Conservation (phyloP, 2,329 filamentous ascomycete genomes). For the Calonectria ilicicola region DNA sequence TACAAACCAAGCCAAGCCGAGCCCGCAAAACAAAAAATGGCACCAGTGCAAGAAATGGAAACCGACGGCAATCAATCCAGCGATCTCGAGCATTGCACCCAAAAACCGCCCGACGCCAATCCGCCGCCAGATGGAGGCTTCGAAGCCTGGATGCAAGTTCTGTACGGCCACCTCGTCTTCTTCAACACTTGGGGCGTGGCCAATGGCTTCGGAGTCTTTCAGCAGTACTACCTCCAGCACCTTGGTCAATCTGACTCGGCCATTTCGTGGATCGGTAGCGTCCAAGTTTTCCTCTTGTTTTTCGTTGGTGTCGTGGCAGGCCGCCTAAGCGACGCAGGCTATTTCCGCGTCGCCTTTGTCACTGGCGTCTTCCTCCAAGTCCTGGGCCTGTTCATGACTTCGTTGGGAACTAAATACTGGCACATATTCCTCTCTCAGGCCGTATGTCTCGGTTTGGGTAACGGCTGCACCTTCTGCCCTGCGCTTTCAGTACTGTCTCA, state of each 20-base stretch:
- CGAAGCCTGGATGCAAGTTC: constrained; percentile 47
- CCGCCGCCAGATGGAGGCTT: constrained; percentile 33
- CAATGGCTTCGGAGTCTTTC: constrained; percentile 59
- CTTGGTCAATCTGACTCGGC: constrained; percentile 48
- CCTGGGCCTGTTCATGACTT: constrained; percentile 59
- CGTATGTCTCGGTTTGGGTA: constrained; percentile 61
- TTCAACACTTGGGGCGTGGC: constrained; percentile 61
- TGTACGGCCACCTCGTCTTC: constrained; percentile 53
- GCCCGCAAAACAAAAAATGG: constrained; percentile 8
- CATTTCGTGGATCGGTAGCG: constrained; percentile 59
- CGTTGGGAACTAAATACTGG: constrained; percentile 57
- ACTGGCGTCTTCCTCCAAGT: constrained; percentile 54
- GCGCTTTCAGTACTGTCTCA: constrained; percentile 70
- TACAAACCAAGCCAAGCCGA: too few relatives aligned
- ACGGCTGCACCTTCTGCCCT: constrained; percentile 68
- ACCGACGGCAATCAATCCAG: constrained; percentile 8
- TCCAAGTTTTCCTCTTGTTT: constrained; percentile 58
- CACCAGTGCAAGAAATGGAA: background rate
- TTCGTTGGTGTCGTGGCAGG: constrained; percentile 56
- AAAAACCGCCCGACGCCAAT: background rate
- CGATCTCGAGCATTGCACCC: constrained; percentile 19
- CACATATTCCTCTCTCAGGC: constrained; percentile 63
- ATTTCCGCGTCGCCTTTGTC: constrained; percentile 53
- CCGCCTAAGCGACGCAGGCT: constrained; percentile 57
- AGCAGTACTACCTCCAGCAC: constrained; percentile 56